phyloP scores from a whole-genome alignment of 768 basidiomycete species.

The Melanogaster broomeanus region DNA sequence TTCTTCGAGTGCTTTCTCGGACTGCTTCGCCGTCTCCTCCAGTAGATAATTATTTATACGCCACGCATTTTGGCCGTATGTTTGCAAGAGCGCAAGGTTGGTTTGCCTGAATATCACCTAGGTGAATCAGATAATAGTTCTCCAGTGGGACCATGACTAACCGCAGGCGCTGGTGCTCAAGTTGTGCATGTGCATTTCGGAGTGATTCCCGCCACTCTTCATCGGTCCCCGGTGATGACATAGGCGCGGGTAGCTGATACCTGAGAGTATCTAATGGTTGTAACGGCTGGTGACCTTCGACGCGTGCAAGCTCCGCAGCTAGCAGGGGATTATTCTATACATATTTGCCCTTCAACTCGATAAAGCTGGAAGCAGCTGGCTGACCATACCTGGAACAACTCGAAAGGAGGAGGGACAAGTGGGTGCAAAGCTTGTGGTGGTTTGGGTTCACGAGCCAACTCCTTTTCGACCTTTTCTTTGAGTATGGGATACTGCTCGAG shows the following conservation, averaged over 20 bases:
- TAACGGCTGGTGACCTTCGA: constrained; percentile 67
- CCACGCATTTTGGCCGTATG: constrained; percentile 91
- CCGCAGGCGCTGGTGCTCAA: constrained; percentile 86
- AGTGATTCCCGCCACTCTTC: constrained; percentile 77
- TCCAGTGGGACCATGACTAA: constrained; percentile 30
- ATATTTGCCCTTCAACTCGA: not conserved
- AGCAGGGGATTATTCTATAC: constrained; percentile 67
- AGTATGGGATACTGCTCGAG: constrained; percentile 73
- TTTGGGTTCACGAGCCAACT: constrained; percentile 72
- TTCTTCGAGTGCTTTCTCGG: constrained; percentile 74
- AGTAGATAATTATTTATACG: constrained; percentile 87
- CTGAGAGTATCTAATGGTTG: constrained; percentile 69
- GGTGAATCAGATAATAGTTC: constrained; percentile 2
- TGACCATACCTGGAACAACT: constrained; percentile 66
- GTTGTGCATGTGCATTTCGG: constrained; percentile 76
- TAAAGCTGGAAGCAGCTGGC: not conserved
- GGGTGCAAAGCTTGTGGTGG: constrained; percentile 66
- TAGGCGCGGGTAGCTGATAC: constrained; percentile 74
- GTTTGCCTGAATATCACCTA: constrained; percentile 56
- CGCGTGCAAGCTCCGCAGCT: constrained; percentile 71
- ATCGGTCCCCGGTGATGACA: constrained; percentile 60
- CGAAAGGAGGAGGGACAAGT: constrained; percentile 61
- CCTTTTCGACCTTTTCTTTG: constrained; percentile 74
- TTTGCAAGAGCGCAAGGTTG: constrained; percentile 80
- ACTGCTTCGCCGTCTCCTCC: constrained; percentile 71